phyloP scores from a whole-genome alignment of 2,329 filamentous ascomycete species.

The Fusarium sp. region DNA sequence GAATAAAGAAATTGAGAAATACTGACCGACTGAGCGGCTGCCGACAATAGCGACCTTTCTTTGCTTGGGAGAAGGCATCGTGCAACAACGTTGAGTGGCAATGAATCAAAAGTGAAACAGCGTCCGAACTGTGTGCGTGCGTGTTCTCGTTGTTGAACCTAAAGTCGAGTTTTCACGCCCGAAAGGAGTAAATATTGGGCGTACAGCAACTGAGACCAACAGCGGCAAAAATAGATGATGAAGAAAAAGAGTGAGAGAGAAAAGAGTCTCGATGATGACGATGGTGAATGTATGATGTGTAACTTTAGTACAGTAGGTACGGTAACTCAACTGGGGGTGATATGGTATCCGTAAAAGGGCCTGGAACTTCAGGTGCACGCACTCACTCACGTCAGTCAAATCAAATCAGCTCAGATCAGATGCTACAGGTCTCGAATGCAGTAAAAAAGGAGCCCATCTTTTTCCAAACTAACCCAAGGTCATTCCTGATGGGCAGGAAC shows the following conservation, averaged over 20 bases:
- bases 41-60: constrained; percentile 96
- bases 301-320: constrained; percentile 2
- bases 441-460: neutral
- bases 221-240: constrained; percentile 2
- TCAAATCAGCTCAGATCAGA: neutral
- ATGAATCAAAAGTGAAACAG: constrained; percentile 31
- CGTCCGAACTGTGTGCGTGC: neutral
- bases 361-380: constrained; percentile 31
- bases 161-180: neutral
- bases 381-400: constrained; percentile 17
- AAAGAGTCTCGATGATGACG: constrained; percentile 26
- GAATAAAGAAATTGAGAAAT: neutral
- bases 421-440: constrained; percentile 14
- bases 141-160: constrained; percentile 15
- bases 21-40: constrained; percentile 82
- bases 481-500: constrained; percentile 1
- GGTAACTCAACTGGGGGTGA: neutral
- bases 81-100: constrained; percentile 21
- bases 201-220: constrained; percentile 22
- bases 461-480: neutral
- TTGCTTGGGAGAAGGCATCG: constrained; percentile 73
- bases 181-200: neutral
- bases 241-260: constrained; percentile 1
- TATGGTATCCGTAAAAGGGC: neutral
- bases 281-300: constrained; percentile 32